These are phyloP conservation scores for Coprinopsis marcescibilis DNA, from an alignment of 768 basidiomycete species.

Conservation along the genomic window DNA sequence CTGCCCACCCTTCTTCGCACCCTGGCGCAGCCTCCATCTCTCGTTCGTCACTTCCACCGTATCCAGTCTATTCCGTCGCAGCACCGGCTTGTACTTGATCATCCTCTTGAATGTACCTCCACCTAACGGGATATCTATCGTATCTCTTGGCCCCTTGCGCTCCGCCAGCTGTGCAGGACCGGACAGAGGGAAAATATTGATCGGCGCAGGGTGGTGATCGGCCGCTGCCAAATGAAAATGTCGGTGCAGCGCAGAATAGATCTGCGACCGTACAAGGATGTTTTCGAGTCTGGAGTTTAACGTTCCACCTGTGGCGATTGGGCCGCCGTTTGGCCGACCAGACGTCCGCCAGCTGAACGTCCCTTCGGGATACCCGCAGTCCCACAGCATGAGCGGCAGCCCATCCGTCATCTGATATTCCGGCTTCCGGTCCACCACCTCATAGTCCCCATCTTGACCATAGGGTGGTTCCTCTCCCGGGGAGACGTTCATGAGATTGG, in stretches of 20 bases:
- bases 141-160: constrained; percentile 10
- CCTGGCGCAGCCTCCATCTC: constrained; percentile 70
- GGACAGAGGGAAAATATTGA: constrained; percentile 30
- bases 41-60: constrained; percentile 70
- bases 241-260: constrained; percentile 56
- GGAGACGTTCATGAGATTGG: constrained; percentile 68
- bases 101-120: constrained; percentile 61
- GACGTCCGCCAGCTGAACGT: constrained; percentile 72
- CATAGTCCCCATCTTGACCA: constrained; percentile 26
- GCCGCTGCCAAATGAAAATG: constrained; percentile 60
- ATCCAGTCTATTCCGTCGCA: constrained; percentile 64
- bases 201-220: constrained; percentile 41
- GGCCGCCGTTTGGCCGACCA: constrained; percentile 27
- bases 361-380: constrained; percentile 66
- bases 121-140: constrained; percentile 57
- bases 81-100: constrained; percentile 60
- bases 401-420: constrained; percentile 92
- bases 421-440: constrained; percentile 68
- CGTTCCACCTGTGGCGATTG: constrained; percentile 16
- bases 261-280: constrained; percentile 53
- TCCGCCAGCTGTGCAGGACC: constrained; percentile 18
- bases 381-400: constrained; percentile 88
- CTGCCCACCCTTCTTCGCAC: constrained; percentile 38
- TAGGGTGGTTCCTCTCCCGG: constrained; percentile 32
- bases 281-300: constrained; percentile 50